Conservation (phyloP, 2,329 filamentous ascomycete species). For the Aureobasidium pullulans region DNA sequence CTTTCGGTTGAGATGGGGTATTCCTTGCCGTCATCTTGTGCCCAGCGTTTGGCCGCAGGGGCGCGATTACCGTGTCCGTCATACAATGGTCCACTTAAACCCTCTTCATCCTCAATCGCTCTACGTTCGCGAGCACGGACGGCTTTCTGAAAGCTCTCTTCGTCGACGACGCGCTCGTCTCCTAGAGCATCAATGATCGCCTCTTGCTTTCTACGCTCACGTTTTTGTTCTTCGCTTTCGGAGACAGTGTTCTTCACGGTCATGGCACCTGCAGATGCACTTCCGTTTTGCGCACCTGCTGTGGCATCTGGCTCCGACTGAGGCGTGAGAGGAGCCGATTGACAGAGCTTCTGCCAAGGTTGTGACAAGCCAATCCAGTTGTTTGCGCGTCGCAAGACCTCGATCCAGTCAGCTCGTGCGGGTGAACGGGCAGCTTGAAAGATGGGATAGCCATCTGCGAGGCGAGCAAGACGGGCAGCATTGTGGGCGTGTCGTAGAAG, state of each 20-base stretch:
- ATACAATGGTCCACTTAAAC: slow-evolving; percentile 27
- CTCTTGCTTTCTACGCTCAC: slow-evolving; percentile 55
- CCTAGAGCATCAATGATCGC: slow-evolving; percentile 60
- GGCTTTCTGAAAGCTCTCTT: slow-evolving; percentile 57
- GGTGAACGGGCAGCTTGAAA: slow-evolving; percentile 67
- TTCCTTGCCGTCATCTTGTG: slow-evolving; percentile 41
- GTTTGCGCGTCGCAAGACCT: slow-evolving; percentile 58
- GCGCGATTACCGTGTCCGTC: slow-evolving; percentile 17
- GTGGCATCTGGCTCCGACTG: slow-evolving; percentile 21
- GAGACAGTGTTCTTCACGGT: neutral
- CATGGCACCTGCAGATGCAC: slow-evolving; percentile 14
- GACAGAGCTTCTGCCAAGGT: slow-evolving; percentile 65
- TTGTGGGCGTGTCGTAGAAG: slow-evolving; percentile 74
- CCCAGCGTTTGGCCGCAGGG: neutral
- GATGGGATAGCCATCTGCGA: slow-evolving; percentile 73
- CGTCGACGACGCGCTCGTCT: slow-evolving; percentile 61
- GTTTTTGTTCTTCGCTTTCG: slow-evolving; percentile 48
- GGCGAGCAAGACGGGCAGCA: slow-evolving; percentile 64
- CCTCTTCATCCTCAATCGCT: slow-evolving; percentile 49
- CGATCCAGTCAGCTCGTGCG: slow-evolving; percentile 71
- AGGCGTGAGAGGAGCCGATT: slow-evolving; percentile 36
- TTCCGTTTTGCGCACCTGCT: slow-evolving; percentile 13
- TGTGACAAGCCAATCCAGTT: slow-evolving; percentile 62
- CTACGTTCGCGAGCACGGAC: slow-evolving; percentile 54
- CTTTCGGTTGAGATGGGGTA: slow-evolving; percentile 64